These are phyloP conservation scores for Exserohilum turcica DNA, from an alignment of 2,329 filamentous ascomycete species.

Conservation along the genomic window DNA sequence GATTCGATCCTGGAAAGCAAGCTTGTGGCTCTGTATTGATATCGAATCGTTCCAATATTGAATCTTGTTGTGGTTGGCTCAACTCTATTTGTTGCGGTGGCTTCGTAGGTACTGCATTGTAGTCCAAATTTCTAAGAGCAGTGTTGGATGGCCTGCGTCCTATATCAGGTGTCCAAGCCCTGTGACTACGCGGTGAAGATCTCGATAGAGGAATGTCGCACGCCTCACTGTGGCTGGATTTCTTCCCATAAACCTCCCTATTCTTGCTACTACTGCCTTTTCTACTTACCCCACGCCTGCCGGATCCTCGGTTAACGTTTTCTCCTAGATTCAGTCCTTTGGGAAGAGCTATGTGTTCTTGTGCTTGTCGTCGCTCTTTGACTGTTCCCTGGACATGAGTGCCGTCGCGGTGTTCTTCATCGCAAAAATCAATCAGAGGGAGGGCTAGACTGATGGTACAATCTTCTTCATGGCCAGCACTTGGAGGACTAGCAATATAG, in stretches of 20 bases:
- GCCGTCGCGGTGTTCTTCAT: conserved; percentile 8
- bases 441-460: conserved; percentile 3
- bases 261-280: conserved; percentile 3
- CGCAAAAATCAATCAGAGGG: neutral
- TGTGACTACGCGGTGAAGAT: neutral
- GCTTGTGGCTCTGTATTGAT: neutral
- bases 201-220: neutral
- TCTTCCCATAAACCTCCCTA: neutral
- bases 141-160: conserved; percentile 4
- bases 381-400: conserved; percentile 4
- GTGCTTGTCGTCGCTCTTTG: conserved; percentile 7
- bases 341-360: conserved; percentile 8
- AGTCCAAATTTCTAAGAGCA: conserved; percentile 7
- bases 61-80: neutral
- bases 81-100: neutral
- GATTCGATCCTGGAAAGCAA: neutral
- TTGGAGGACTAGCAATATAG: conserved; percentile 2
- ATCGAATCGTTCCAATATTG: neutral
- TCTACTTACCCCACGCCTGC: conserved; percentile 1
- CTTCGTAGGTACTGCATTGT: conserved; percentile 2
- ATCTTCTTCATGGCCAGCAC: conserved; percentile 3
- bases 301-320: neutral
- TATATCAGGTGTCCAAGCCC: neutral
- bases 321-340: conserved; percentile 3
- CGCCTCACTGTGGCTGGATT: neutral